These are phyloP conservation scores for Rhazya stricta DNA, from an alignment of 257 asterid species.

Conservation along the genomic window DNA sequence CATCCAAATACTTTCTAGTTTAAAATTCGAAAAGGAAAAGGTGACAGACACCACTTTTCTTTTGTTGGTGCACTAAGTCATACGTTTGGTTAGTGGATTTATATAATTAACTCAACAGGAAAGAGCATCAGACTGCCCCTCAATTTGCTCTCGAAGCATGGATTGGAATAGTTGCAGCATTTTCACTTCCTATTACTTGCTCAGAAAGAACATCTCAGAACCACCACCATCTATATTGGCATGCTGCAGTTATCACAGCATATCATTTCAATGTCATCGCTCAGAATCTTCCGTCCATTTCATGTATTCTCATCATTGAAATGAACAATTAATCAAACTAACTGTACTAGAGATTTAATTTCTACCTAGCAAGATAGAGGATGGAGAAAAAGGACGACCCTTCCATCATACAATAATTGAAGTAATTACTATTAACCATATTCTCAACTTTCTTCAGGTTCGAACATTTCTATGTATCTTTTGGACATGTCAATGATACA, in stretches of 20 bases:
- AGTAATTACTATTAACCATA: not conserved
- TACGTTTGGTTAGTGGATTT: slow-evolving; percentile 51
- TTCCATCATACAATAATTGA: too few species aligned
- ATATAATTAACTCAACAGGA: slow-evolving; percentile 17
- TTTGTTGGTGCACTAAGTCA: slow-evolving; percentile 83
- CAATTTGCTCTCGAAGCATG: not conserved
- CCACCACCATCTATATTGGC: not conserved
- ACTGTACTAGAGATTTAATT: not conserved
- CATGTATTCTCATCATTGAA: not conserved
- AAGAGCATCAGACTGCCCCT: not conserved
- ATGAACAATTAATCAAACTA: not conserved
- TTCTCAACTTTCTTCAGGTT: not conserved
- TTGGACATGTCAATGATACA: too few species aligned
- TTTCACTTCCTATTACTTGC: not conserved
- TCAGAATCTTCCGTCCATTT: not conserved
- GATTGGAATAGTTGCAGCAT: not conserved
- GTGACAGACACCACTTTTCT: slow-evolving; percentile 51
- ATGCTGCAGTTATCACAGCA: not conserved
- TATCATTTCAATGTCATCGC: not conserved
- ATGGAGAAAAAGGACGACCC: not conserved
- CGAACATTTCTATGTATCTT: too few species aligned
- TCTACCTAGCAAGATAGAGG: not conserved
- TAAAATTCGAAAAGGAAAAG: slow-evolving; percentile 42
- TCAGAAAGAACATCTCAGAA: not conserved
- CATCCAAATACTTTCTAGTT: slow-evolving; percentile 29